These are phyloP conservation scores for Funneliformis mosseae DNA, from an alignment of 192 early-diverging fungal genomes.

Conservation along the genomic window DNA sequence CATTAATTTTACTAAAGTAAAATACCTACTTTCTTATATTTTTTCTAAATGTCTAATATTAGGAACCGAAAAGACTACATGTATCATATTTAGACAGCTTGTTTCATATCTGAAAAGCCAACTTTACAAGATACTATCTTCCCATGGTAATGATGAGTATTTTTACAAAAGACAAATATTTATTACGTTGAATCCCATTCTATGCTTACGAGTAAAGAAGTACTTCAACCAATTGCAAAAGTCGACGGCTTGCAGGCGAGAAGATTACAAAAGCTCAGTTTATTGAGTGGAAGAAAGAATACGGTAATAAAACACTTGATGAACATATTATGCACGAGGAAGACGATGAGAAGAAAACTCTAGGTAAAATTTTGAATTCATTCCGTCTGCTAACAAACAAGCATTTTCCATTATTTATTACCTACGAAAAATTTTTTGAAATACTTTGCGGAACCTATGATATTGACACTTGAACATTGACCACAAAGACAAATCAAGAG, in stretches of 20 bases:
- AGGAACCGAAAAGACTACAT: conserved; percentile 15
- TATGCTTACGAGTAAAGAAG: background rate
- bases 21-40: background rate
- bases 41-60: background rate
- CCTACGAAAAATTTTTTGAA: background rate
- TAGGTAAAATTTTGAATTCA: too few relatives aligned
- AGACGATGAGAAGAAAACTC: background rate
- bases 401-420: conserved; percentile 22
- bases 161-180: conserved; percentile 29
- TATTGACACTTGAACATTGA: background rate
- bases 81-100: background rate
- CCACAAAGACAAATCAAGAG: background rate
- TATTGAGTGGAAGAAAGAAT: background rate
- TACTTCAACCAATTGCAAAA: background rate
- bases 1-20: background rate
- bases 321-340: background rate
- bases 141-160: background rate
- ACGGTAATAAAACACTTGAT: background rate
- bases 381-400: background rate
- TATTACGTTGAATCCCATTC: background rate
- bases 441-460: conserved; percentile 20
- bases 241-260: background rate
- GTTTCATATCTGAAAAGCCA: conserved; percentile 6
- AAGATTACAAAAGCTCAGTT: background rate
- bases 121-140: background rate